A percentile compares a stretch with the other conserved stretches of the same genome.
Evolutionary conservation across 2,329 filamentous ascomycete species (phyloP).

Genomic region (Cordyceps pruinosa): DNA sequence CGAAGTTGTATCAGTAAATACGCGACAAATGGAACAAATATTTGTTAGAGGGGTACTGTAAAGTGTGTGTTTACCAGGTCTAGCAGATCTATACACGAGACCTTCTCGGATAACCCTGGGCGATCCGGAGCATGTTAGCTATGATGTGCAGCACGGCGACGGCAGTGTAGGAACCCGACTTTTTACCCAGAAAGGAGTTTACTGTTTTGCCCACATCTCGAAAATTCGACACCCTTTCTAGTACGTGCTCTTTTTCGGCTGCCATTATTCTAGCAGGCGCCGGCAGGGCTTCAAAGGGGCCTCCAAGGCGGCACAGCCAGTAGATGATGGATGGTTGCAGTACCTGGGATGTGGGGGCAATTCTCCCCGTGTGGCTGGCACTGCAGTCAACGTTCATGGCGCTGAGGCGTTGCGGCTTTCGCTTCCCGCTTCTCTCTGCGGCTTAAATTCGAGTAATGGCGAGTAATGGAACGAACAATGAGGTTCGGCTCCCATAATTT

Average conservation of each 20-base stretch:
- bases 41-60: too few species aligned
- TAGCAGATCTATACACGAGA: constrained; percentile 60
- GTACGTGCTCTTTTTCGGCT: constrained; percentile 36
- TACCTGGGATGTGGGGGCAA: too few species aligned
- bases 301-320: background rate
- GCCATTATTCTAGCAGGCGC: background rate
- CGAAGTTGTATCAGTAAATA: background rate
- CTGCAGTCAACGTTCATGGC: too few species aligned
- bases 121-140: background rate
- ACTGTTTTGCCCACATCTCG: constrained; percentile 66
- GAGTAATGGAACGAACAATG: too few species aligned
- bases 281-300: background rate
- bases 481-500: too few species aligned
- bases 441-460: too few species aligned
- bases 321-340: too few species aligned
- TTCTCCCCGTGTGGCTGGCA: too few species aligned
- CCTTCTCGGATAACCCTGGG: constrained; percentile 45
- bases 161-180: constrained; percentile 32
- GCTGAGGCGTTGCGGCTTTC: too few species aligned
- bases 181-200: constrained; percentile 50
- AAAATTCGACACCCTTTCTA: constrained; percentile 48
- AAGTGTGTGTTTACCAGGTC: constrained; percentile 42
- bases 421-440: too few species aligned
- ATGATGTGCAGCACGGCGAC: background rate
- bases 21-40: background rate